Percentiles rank a stretch among this genome's conserved stretches.
Conservation (phyloP, 192 early-diverging fungal species). For the Dissophora ornata region DNA sequence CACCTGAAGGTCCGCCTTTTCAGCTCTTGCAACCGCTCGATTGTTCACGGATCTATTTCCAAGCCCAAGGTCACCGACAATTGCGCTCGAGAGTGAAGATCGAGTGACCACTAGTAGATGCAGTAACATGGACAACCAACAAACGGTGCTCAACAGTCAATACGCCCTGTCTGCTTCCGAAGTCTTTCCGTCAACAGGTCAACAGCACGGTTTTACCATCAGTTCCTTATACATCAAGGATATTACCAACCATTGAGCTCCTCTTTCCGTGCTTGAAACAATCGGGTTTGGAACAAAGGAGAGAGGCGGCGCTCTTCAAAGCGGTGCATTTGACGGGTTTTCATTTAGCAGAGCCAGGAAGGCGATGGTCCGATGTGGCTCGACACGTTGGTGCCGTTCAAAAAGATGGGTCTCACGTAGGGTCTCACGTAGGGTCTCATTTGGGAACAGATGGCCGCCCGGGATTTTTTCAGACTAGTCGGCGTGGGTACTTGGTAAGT, state of each 20-base stretch:
- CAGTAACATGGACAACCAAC: neutral
- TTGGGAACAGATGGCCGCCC: constrained; percentile 36
- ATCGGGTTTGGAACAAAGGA: constrained; percentile 35
- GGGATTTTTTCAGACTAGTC: constrained; percentile 46
- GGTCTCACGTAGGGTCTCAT: constrained; percentile 24
- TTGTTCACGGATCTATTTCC: constrained; percentile 31
- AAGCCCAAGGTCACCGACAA: constrained; percentile 7
- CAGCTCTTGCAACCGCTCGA: constrained; percentile 19
- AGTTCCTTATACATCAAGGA: constrained; percentile 31
- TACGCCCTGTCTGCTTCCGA: too few species aligned
- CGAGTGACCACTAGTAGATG: too few species aligned
- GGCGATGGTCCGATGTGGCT: constrained; percentile 37
- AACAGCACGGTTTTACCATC: constrained; percentile 22
- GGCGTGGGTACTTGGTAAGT: constrained; percentile 41
- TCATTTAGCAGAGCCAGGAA: constrained; percentile 41
- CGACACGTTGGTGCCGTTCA: constrained; percentile 20
- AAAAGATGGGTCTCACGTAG: constrained; percentile 2
- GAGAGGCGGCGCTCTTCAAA: constrained; percentile 42
- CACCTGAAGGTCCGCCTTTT: neutral
- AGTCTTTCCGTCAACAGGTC: neutral
- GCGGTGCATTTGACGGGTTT: constrained; percentile 19
- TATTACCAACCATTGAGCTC: constrained; percentile 29
- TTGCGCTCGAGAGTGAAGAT: neutral
- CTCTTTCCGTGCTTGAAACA: constrained; percentile 30
- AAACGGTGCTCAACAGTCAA: neutral